Conservation (phyloP, 2,329 filamentous ascomycete genomes). For the Cladophialophora psammophila region DNA sequence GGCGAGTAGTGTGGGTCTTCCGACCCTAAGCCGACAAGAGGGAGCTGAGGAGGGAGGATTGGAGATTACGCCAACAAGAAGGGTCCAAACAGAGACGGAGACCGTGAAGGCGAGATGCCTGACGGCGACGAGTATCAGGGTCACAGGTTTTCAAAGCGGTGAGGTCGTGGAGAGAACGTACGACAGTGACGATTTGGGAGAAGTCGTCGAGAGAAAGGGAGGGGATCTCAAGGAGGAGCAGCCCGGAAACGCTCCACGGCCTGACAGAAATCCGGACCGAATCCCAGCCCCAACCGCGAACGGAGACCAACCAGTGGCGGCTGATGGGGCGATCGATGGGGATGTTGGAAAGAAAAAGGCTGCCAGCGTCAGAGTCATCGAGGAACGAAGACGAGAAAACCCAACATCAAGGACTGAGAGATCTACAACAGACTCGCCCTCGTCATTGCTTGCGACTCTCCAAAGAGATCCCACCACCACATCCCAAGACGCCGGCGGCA, state of each 20-base stretch:
- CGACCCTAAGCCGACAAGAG: conserved; percentile 21
- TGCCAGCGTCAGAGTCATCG: not conserved
- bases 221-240: not conserved
- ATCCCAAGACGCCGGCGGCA: not conserved
- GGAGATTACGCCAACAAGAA: conserved; percentile 5
- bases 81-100: conserved; percentile 39
- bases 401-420: not conserved
- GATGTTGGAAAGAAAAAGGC: not conserved
- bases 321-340: not conserved
- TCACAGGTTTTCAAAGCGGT: conserved; percentile 32
- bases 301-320: not conserved
- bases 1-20: conserved; percentile 53
- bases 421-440: not conserved
- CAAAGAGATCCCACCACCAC: not conserved
- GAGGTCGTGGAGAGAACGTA: conserved; percentile 34
- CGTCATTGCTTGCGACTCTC: not conserved
- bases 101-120: conserved; percentile 15
- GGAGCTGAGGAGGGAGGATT: conserved; percentile 20
- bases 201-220: conserved; percentile 29
- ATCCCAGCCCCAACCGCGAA: not conserved
- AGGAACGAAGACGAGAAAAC: not conserved
- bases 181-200: conserved; percentile 34
- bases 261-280: not conserved
- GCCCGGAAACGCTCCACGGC: not conserved
- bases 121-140: conserved; percentile 18